These are phyloP conservation scores for Lobosporangium transversale DNA, from an alignment of 192 early-diverging fungal species.

Conservation along the genomic window DNA sequence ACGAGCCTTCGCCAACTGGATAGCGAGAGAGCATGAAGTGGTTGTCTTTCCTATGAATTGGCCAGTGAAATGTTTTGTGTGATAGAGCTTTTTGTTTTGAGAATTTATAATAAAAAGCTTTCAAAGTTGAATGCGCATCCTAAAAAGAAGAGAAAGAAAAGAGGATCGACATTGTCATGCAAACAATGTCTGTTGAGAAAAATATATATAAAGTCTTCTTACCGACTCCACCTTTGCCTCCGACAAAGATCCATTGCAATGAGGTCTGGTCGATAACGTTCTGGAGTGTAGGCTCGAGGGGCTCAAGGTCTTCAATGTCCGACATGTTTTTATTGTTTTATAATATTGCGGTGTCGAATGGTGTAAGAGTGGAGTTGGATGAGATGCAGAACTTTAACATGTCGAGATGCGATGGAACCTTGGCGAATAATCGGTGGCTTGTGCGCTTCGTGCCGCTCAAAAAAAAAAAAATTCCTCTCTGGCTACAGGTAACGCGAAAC, in stretches of 20 bases:
- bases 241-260: slow-evolving; percentile 98
- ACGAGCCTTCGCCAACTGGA: slow-evolving; percentile 89
- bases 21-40: slow-evolving; percentile 89
- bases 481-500: no score
- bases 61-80: neutral
- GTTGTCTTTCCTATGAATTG: slow-evolving; percentile 70
- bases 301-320: slow-evolving; percentile 73
- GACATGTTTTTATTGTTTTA: slow-evolving; percentile 56
- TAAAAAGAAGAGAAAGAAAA: no score
- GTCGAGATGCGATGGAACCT: slow-evolving; percentile 4
- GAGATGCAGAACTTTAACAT: neutral
- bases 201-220: slow-evolving; percentile 47
- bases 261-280: slow-evolving; percentile 97
- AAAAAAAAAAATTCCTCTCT: no score
- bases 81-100: neutral
- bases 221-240: slow-evolving; percentile 99
- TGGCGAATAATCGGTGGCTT: slow-evolving; percentile 18
- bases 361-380: neutral
- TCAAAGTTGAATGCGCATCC: neutral
- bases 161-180: no score
- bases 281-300: slow-evolving; percentile 86
- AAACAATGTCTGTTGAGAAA: neutral
- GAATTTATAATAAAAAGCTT: neutral
- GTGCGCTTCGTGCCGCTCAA: neutral
- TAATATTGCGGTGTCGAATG: no score